A percentile compares a stretch with the other conserved stretches of the same genome.
These are phyloP conservation scores for Nissolia schottii DNA, from an alignment of 306 rosid genomes.

Conservation along the genomic window DNA sequence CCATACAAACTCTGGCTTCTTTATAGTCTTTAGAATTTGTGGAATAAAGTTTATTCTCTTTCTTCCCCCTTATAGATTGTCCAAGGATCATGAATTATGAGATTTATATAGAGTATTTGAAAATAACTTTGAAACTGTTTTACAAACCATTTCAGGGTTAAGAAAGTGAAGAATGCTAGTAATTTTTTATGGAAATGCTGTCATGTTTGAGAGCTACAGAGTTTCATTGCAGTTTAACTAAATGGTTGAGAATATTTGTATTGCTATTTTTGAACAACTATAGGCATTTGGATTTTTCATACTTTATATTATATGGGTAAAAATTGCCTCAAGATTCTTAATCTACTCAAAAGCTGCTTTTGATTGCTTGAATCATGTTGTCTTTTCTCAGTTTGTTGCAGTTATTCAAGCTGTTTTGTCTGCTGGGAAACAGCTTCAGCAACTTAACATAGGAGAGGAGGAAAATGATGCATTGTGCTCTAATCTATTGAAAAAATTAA, in stretches of 20 bases:
- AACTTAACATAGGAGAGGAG: slow-evolving; percentile 53
- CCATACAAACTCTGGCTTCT: neutral
- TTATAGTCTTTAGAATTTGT: neutral
- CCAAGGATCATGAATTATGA: neutral
- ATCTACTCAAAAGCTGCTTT: neutral
- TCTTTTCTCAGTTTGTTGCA: slow-evolving; percentile 62
- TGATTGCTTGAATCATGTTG: slow-evolving; percentile 22
- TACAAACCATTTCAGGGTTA: slow-evolving; percentile 1
- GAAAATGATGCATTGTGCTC: slow-evolving; percentile 37
- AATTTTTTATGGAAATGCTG: neutral
- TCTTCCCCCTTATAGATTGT: neutral
- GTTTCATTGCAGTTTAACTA: neutral
- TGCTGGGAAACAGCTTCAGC: slow-evolving; percentile 84
- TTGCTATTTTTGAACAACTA: neutral
- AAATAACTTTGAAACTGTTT: neutral
- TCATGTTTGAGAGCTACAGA: neutral
- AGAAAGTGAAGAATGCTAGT: neutral
- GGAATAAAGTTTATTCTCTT: neutral
- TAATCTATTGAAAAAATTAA: slow-evolving; percentile 60
- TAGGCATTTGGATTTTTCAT: slow-evolving; percentile 8
- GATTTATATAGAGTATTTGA: neutral
- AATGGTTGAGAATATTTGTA: neutral
- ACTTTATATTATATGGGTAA: neutral
- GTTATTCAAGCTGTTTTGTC: slow-evolving; percentile 72
- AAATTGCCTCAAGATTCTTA: neutral